Evolutionary conservation across 257 asterid genomes (phyloP), one percentile per base, ranked within the genome.

Genomic region (Lavandula angustifolia): DNA sequence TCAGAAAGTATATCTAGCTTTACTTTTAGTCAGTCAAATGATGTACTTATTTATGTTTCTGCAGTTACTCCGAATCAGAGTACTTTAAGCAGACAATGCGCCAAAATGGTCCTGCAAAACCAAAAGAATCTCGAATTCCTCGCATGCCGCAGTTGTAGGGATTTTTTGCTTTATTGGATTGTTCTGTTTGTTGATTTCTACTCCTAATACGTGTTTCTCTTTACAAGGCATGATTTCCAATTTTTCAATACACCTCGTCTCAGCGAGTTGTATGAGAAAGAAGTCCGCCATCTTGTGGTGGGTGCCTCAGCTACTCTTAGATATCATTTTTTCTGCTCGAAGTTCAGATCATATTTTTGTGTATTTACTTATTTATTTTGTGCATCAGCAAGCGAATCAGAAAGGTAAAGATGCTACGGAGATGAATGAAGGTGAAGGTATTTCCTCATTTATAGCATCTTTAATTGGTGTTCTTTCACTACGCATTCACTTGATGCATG

Each of bases 141-240:
- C 95, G 99, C 71, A 94, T 94, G 99, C 99, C 99, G 37, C 99
- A 90, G 85, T 69, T 94, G 99, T 94, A 79, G 76, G 95, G 38
- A 71, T 66, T 67, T 67, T 76, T 56, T 47, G 46, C 61, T 38
- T 53, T 62, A 32, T 16, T 3, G 54, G 29, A 5, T 54, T 35
- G 58, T 5, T 63, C 33, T 58, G 16, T 40, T 46, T 41, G 46
- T 55, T 59, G 13, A 6, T 67, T 31, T 73, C 66, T 66, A 64
- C 60, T 58, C 68, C 48, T 72, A 67, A 77, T 75, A 46, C 31
- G 1, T 40, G 41, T 66, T 71, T 56, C 65, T 51, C 41, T 74
- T 50, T 74, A 37, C 54, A 64, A 94, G 99, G 96, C 99, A 94
- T 5, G 99, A 94, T 82, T 94, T 94, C 73, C 99, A 94, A 80